These are phyloP conservation scores for Aspergillus jensenii DNA, from an alignment of 2,329 filamentous ascomycete genomes.

Conservation along the genomic window DNA sequence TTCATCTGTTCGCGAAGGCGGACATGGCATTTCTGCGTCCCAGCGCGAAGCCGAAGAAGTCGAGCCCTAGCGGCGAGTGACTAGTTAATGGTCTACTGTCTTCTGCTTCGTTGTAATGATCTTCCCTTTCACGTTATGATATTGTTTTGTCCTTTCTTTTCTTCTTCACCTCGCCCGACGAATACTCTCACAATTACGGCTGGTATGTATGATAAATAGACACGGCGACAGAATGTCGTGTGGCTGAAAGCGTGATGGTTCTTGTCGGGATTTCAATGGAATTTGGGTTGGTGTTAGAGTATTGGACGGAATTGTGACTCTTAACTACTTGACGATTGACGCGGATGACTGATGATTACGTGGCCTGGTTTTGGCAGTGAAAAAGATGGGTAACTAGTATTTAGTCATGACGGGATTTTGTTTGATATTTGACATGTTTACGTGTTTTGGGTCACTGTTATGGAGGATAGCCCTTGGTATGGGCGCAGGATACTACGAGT, in stretches of 20 bases:
- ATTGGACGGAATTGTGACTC: background rate
- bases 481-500: background rate
- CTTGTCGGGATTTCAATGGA: background rate
- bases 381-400: background rate
- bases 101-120: background rate
- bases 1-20: conserved; percentile 12
- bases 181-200: conserved; percentile 9
- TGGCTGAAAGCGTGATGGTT: conserved; percentile 1
- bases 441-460: background rate
- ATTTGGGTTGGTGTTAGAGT: conserved; percentile 9
- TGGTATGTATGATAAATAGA: conserved; percentile 22
- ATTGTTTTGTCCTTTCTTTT: background rate
- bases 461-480: background rate
- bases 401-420: conserved; percentile 2
- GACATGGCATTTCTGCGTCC: conserved; percentile 27
- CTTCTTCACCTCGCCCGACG: background rate
- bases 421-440: background rate
- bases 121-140: background rate
- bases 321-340: background rate
- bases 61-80: conserved; percentile 22
- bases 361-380: background rate
- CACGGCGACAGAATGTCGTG: background rate
- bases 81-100: background rate
- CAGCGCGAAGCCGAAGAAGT: conserved; percentile 39
- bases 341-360: conserved; percentile 13